Evolutionary conservation across 75 land plant species (phyloP).

Genomic region (Selaginella moellendorffii): DNA sequence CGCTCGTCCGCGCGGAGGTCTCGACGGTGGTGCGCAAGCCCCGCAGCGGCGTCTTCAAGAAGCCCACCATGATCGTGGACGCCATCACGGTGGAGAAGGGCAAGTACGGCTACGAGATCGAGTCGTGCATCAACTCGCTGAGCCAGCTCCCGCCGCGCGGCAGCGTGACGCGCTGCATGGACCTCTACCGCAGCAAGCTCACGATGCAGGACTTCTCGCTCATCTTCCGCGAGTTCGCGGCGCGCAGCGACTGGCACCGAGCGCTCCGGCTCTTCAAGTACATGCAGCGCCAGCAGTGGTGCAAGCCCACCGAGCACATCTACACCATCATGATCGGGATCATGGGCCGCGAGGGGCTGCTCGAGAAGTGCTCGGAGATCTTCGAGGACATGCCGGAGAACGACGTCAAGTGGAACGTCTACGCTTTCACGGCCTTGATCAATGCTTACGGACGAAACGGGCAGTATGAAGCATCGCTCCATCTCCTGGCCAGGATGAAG

Average conservation of each 20-base stretch:
- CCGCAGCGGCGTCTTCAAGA: not conserved
- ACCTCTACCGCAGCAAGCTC: slow-evolving; percentile 48
- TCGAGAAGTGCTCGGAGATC: slow-evolving; percentile 59
- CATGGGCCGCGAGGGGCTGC: slow-evolving; percentile 67
- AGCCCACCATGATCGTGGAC: slow-evolving; percentile 12
- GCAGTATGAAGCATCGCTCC: slow-evolving; percentile 47
- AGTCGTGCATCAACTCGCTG: slow-evolving; percentile 56
- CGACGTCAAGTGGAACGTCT: slow-evolving; percentile 46
- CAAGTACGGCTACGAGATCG: slow-evolving; percentile 81
- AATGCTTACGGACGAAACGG: slow-evolving; percentile 90
- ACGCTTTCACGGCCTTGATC: slow-evolving; percentile 77
- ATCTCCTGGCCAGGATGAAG: slow-evolving; percentile 75
- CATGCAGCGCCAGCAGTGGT: slow-evolving; percentile 94
- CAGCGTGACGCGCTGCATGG: slow-evolving; percentile 80
- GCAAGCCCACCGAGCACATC: slow-evolving; percentile 87
- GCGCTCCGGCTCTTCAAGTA: slow-evolving; percentile 80
- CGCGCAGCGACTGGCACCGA: slow-evolving; percentile 88
- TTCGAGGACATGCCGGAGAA: slow-evolving; percentile 82
- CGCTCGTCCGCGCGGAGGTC: not conserved
- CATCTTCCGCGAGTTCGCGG: slow-evolving; percentile 84
- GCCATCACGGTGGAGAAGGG: slow-evolving; percentile 43
- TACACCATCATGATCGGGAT: slow-evolving; percentile 71
- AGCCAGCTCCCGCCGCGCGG: slow-evolving; percentile 78
- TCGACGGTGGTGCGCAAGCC: not conserved
- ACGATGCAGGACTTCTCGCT: slow-evolving; percentile 69